A percentile compares a stretch with the other conserved stretches of the same genome.
Conservation (phyloP, 768 basidiomycete genomes). For the Obba rivulosa region DNA sequence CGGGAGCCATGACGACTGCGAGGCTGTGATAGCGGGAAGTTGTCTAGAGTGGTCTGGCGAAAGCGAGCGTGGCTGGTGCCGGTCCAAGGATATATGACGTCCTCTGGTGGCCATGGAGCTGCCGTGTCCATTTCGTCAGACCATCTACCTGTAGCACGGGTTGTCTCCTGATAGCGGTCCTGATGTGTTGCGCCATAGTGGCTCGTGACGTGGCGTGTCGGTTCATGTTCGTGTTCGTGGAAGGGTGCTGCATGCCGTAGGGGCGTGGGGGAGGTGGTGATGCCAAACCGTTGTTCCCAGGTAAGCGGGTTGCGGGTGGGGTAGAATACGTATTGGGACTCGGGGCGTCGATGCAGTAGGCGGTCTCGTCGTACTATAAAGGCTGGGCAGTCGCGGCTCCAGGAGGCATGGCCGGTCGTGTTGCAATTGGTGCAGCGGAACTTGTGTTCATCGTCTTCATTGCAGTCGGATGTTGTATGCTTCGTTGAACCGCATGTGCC, state of each 20-base stretch:
- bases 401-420: conserved; percentile 22
- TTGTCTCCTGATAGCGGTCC: no score
- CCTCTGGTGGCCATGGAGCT: background rate
- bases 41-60: background rate
- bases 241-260: background rate
- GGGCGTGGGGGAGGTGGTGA: background rate
- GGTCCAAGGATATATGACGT: background rate
- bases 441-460: background rate
- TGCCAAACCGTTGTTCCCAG: conserved; percentile 7
- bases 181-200: background rate
- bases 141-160: background rate
- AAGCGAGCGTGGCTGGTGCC: background rate
- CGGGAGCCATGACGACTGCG: background rate
- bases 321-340: conserved; percentile 7
- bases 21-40: background rate
- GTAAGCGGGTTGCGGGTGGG: conserved; percentile 3
- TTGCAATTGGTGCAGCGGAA: conserved; percentile 23
- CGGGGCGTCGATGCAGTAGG: background rate
- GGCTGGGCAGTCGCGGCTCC: conserved; percentile 19
- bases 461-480: conserved; percentile 18
- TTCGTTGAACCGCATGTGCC: conserved; percentile 12
- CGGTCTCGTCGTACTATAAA: conserved; percentile 4
- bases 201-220: no score
- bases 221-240: no score
- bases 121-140: background rate